Percentiles rank a stretch among this genome's conserved stretches.
These are phyloP conservation scores for Rhodocollybia butyracea DNA, from an alignment of 768 basidiomycete species.

Conservation along the genomic window DNA sequence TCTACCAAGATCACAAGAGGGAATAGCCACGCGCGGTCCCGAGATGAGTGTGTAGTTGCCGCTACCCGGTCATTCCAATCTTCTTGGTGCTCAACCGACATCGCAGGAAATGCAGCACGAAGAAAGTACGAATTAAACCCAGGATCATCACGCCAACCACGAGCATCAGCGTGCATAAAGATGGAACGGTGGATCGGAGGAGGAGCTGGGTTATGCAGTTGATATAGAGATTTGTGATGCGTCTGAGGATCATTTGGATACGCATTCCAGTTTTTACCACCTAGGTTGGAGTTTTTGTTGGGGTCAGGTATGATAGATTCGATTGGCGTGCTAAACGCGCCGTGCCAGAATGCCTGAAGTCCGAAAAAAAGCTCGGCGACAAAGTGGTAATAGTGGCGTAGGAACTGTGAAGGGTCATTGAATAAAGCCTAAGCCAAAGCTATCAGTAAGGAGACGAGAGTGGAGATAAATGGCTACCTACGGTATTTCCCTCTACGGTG, in stretches of 20 bases:
- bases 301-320: constrained; percentile 14
- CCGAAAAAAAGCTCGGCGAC: constrained; percentile 81
- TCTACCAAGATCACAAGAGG: constrained; percentile 68
- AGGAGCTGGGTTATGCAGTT: constrained; percentile 26
- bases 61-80: constrained; percentile 70
- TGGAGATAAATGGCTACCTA: constrained; percentile 27
- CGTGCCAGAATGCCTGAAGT: constrained; percentile 70
- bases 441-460: not conserved
- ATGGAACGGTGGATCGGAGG: constrained; percentile 67
- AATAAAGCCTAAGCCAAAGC: constrained; percentile 40
- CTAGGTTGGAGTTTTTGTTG: not conserved
- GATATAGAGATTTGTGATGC: not conserved
- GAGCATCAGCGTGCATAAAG: constrained; percentile 57
- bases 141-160: constrained; percentile 73
- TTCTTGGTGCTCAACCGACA: constrained; percentile 61
- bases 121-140: constrained; percentile 78
- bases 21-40: constrained; percentile 63
- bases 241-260: not conserved
- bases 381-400: constrained; percentile 87
- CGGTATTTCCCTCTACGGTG: constrained; percentile 71
- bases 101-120: constrained; percentile 67
- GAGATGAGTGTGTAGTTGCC: constrained; percentile 10
- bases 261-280: not conserved
- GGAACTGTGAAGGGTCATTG: constrained; percentile 74
- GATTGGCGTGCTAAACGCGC: constrained; percentile 30